phyloP scores from a whole-genome alignment of 202 grass and related monocot genomes.

The Setaria italica region DNA sequence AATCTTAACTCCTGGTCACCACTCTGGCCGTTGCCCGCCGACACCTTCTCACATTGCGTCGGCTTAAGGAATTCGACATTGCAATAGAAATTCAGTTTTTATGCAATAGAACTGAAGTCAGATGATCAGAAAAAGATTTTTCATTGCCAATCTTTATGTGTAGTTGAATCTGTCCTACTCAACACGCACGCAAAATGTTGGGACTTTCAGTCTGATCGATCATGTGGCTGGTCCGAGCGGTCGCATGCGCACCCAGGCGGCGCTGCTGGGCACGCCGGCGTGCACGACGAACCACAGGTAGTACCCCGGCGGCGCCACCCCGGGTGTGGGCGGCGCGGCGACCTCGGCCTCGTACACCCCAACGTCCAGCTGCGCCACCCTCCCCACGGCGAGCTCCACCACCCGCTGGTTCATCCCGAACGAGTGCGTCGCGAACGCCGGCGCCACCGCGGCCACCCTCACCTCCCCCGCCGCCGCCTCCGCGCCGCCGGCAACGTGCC shows the following conservation, averaged over 20 bases:
- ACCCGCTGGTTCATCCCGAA: slow-evolving; percentile 89
- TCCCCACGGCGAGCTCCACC: slow-evolving; percentile 54
- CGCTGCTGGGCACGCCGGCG: slow-evolving; percentile 68
- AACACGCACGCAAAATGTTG: no score
- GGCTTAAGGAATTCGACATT: no score
- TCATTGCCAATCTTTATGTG: neutral
- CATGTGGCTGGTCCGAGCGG: slow-evolving; percentile 41
- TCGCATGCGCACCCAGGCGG: slow-evolving; percentile 60
- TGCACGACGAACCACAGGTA: slow-evolving; percentile 91
- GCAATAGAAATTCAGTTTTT: no score
- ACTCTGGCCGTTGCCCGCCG: no score
- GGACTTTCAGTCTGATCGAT: no score
- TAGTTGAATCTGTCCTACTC: no score
- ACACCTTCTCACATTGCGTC: no score
- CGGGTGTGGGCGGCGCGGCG: slow-evolving; percentile 54
- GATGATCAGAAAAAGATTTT: no score
- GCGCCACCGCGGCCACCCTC: slow-evolving; percentile 61
- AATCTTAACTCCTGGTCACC: no score
- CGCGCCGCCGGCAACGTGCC: neutral
- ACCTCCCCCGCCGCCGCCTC: slow-evolving; percentile 19
- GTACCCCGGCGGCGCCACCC: slow-evolving; percentile 74
- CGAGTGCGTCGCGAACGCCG: slow-evolving; percentile 76
- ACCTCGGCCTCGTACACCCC: slow-evolving; percentile 58
- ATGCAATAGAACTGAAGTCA: no score
- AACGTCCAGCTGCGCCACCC: slow-evolving; percentile 37